Base-by-base conservation (phyloP, 139 green algal species). In the Asterochloris erici region DNA sequence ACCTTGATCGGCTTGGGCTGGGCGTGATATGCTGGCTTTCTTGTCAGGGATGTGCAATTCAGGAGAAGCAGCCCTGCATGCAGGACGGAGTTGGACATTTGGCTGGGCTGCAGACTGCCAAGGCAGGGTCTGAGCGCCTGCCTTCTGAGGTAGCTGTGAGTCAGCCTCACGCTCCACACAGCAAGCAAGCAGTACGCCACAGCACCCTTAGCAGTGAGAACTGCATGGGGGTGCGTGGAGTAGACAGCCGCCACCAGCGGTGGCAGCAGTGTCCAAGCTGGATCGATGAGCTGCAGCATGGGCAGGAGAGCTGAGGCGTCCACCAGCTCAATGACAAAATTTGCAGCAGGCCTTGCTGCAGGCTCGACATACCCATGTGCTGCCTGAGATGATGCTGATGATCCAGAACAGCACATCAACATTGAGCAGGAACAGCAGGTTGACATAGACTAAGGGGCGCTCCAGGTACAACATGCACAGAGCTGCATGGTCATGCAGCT, bases 61-160 rank as follows among this genome's bases (percentile, higher is more conserved):
- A 63, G 14, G 27, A 69, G 26, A 26, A 54, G 10, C 14, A 54
- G 68, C 38, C 23, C 29, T 69, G 24, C 0, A 10, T 69, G 17
- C 21, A 38, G 19, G 4, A 17, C 38, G 12, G 12, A 70, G 15
- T 15, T 63, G 24, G 9, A 63, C 66, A 24, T 4, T 16, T 24
- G 1, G 60, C 76, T 70, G 60, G 11, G 17, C 60, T n/a, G 23
- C 12, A 24, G 19, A 29, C 13, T 17, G 54, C 1, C 73, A 1
- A 54, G 21, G n/a, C 6, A 28, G 16, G 69, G 23, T 19, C 16
- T 29, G 54, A 73, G 12, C 15, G 0, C 14, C 21, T 73, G 29
- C 82, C 91, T 89, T n/a, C 92, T 79, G 60, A 96, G 89, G 83
- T 96, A 96, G 1, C 85, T 90, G 83, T 94, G 86, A 66, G 87